Evolutionary conservation across 805 yeast species (phyloP).

Genomic region (Metschnikowia vanudenii): DNA sequence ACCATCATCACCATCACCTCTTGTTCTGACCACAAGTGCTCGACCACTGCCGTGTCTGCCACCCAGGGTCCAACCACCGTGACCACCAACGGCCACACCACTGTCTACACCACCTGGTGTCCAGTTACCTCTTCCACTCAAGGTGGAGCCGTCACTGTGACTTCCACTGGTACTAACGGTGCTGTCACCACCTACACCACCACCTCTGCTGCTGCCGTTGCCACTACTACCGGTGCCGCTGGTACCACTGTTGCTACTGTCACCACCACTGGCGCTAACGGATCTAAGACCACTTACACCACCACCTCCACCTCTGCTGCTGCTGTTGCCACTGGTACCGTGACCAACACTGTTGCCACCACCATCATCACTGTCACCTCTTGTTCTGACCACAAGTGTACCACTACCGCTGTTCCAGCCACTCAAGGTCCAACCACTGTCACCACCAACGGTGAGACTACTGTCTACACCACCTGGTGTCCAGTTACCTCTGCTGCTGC

Average conservation of each 20-base stretch:
- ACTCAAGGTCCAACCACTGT: constrained; percentile 35
- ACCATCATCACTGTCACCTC: constrained; percentile 30
- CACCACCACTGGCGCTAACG: no score
- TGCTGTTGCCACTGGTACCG: constrained; percentile 23
- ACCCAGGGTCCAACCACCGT: constrained; percentile 34
- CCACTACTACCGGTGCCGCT: neutral
- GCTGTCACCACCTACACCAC: no score
- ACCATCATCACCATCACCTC: constrained; percentile 30
- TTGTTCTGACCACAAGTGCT: constrained; percentile 14
- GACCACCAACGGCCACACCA: no score
- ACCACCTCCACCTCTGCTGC: neutral
- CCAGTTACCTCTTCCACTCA: constrained; percentile 24
- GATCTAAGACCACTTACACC: constrained; percentile 9
- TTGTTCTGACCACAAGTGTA: constrained; percentile 15
- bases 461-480: constrained; percentile 35
- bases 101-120: constrained; percentile 39
- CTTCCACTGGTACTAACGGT: constrained; percentile 9
- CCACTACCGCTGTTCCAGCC: constrained; percentile 20
- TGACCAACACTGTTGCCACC: constrained; percentile 26
- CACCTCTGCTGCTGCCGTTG: no score
- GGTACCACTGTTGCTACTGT: neutral
- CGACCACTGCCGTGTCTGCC: constrained; percentile 19
- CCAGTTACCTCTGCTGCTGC: constrained; percentile 26
- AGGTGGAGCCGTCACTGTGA: constrained; percentile 24
- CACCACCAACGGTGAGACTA: constrained; percentile 20